Base-by-base conservation (phyloP, 345 rosid species). In the Gossypium raimondii region DNA sequence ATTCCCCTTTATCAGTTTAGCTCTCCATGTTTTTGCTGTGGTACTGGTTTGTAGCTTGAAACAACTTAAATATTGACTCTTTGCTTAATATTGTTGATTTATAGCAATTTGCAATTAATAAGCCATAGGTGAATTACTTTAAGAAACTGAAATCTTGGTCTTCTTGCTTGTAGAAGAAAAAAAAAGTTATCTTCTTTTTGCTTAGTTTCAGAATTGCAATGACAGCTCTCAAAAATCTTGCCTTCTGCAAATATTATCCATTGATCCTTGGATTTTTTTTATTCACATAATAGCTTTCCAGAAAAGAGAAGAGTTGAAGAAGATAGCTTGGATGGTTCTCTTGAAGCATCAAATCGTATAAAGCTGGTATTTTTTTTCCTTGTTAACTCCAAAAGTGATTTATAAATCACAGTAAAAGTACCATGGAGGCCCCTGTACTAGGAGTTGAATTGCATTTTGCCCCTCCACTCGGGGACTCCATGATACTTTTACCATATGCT, bases 201-300 rank as follows among this genome's bases (percentile, higher is more conserved):
- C 48, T 34, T 73, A 34, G 41, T 34, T 34, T 34, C 41, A 34
- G 76, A 75, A 63, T 34, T 77, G 74, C 72, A 57, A 63, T 76
- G 53, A 47, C 57, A 65, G 62, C 64, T 71, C 57, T 73, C 64
- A 68, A 51, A 70, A 51, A 70, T 76, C 53, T 74, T 80, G 58
- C 75, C 27, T 82, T 66, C 63, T 75, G 63, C 53, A 24, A 58
- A 78, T 59, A 52, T 41, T 74, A 71, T 59, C 18, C 48, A 44
- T 67, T 80, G 75, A 79, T 77, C 81, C 61, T 79, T 80, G 51
- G 73, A 18, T 65, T 69, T 85, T 81, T 56, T 73, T 75, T 78
- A 65, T 16, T 78, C 63, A 67, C 72, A 77, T 87, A 76, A 81
- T 87, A 93, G 98, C 87, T 91, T 87, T 72, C 92, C 96, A 41